Conservation (phyloP, 1,284 basidiomycete species). For the Meira miltonrushii region DNA sequence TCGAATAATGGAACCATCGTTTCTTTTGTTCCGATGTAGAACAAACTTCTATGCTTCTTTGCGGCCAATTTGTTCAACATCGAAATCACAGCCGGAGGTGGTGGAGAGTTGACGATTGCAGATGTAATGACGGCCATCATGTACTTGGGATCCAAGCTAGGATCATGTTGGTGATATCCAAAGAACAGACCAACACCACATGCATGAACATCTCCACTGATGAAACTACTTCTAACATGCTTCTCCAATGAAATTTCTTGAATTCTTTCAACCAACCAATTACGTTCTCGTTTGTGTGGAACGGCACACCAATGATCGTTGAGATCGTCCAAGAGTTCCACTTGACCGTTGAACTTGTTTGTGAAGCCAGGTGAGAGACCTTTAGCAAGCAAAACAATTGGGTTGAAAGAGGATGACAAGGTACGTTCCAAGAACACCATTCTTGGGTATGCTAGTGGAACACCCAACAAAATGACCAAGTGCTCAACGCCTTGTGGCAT, state of each 20-base stretch:
- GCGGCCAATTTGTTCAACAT: conserved; percentile 74
- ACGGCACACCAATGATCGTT: conserved; percentile 70
- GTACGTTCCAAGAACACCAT: conserved; percentile 50
- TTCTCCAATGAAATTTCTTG: conserved; percentile 43
- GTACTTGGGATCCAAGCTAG: conserved; percentile 43
- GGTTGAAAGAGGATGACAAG: conserved; percentile 41
- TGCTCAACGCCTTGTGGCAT: conserved; percentile 46
- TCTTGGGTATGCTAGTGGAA: conserved; percentile 50
- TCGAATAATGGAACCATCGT: conserved; percentile 68
- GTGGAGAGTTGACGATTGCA: conserved; percentile 56
- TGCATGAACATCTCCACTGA: conserved; percentile 50
- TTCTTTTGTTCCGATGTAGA: conserved; percentile 64
- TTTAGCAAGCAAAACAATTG: conserved; percentile 46
- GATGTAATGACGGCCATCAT: conserved; percentile 46
- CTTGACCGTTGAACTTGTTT: conserved; percentile 51
- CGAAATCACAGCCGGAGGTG: conserved; percentile 69
- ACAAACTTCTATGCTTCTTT: conserved; percentile 66
- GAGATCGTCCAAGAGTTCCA: conserved; percentile 51
- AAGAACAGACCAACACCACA: conserved; percentile 18
- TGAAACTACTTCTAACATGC: conserved; percentile 39
- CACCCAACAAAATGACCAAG: conserved; percentile 48
- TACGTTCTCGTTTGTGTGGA: conserved; percentile 72
- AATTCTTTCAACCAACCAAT: conserved; percentile 71
- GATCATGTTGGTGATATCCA: conserved; percentile 31
- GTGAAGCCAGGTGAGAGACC: conserved; percentile 36